These are phyloP conservation scores for Antarctomyces pellizariae DNA, from an alignment of 495 filamentous ascomycete genomes.

Conservation along the genomic window DNA sequence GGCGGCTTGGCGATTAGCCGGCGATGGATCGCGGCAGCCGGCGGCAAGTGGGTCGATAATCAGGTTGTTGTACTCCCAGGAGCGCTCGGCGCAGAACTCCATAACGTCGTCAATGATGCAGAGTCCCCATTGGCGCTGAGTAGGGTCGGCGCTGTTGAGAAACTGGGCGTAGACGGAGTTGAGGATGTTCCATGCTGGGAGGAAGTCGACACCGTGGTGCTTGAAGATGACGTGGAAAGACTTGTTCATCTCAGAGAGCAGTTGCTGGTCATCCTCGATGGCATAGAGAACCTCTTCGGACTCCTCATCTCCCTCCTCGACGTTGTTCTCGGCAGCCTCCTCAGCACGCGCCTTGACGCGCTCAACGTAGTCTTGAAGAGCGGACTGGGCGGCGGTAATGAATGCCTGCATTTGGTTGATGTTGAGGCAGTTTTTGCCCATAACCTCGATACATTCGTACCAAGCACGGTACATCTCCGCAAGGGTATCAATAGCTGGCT, in stretches of 20 bases:
- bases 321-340: constrained; percentile 40
- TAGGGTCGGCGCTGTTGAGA: constrained; percentile 61
- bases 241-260: constrained; percentile 99
- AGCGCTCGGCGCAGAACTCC: constrained; percentile 78
- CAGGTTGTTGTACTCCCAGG: constrained; percentile 57
- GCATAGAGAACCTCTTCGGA: constrained; percentile 63
- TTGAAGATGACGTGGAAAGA: constrained; percentile 98
- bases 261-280: constrained; percentile 89
- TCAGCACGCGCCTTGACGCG: constrained; percentile 61
- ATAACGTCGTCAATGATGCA: constrained; percentile 98
- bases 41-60: constrained; percentile 68
- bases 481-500: constrained; percentile 87
- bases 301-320: constrained; percentile 70
- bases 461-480: constrained; percentile 99
- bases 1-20: constrained; percentile 90
- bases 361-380: constrained; percentile 75
- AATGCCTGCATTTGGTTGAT: constrained; percentile 61
- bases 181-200: constrained; percentile 68
- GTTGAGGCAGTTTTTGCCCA: constrained; percentile 62
- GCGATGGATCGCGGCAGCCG: constrained; percentile 60
- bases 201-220: constrained; percentile 66
- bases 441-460: constrained; percentile 92
- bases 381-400: constrained; percentile 58
- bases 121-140: constrained; percentile 91
- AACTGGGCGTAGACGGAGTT: constrained; percentile 67